Evolutionary conservation across 2,329 filamentous ascomycete species (phyloP).

Genomic region (Xylariaceae sp.): DNA sequence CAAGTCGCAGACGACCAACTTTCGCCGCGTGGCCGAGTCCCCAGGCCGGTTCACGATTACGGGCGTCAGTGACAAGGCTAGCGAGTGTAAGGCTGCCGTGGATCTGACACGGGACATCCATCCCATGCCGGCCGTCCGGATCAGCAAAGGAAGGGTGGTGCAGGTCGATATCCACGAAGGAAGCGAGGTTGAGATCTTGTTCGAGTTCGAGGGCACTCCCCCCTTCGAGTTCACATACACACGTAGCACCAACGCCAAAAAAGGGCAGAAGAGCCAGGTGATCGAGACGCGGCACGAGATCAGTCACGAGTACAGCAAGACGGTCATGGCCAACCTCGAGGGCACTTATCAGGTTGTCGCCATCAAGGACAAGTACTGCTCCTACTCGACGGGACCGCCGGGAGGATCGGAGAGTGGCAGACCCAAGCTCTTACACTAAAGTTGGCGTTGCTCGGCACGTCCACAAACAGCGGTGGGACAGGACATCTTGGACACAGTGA

Average conservation of each 20-base stretch:
- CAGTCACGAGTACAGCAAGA: conserved; percentile 75
- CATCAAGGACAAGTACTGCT: conserved; percentile 90
- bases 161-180: conserved; percentile 95
- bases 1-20: conserved; percentile 71
- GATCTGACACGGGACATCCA: conserved; percentile 81
- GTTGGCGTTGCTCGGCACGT: background rate
- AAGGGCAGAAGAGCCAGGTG: conserved; percentile 70
- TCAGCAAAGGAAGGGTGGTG: conserved; percentile 75
- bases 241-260: conserved; percentile 76
- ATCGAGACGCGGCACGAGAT: conserved; percentile 88
- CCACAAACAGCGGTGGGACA: background rate
- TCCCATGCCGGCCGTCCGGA: conserved; percentile 82
- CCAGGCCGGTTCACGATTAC: conserved; percentile 86
- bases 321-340: conserved; percentile 81
- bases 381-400: conserved; percentile 69
- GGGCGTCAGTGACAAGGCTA: conserved; percentile 79
- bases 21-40: conserved; percentile 87
- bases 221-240: conserved; percentile 99
- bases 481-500: conserved; percentile 12
- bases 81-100: conserved; percentile 76
- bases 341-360: conserved; percentile 96
- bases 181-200: conserved; percentile 85
- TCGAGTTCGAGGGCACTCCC: conserved; percentile 91
- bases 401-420: conserved; percentile 43
- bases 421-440: conserved; percentile 32